Percentiles rank a stretch among this genome's conserved stretches.
Evolutionary conservation across 371 early-diverging fungal species (phyloP).

Genomic region (Circinella umbellata): DNA sequence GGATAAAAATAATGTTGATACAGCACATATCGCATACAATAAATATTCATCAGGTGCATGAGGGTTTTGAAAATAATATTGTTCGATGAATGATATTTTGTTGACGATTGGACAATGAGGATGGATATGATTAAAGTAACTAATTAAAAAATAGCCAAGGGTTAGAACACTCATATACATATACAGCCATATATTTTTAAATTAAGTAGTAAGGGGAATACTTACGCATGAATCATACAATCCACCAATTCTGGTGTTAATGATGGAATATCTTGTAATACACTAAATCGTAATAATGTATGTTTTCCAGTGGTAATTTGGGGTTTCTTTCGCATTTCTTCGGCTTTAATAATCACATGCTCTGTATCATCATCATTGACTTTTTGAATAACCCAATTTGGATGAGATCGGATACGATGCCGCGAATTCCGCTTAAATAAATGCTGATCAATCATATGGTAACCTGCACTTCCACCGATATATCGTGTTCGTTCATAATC

Average conservation of each 20-base stretch:
- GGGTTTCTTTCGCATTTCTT: constrained; percentile 19
- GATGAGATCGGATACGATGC: background rate
- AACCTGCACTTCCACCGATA: constrained; percentile 41
- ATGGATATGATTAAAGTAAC: constrained; percentile 46
- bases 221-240: constrained; percentile 38
- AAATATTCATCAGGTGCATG: constrained; percentile 40
- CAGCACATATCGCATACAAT: constrained; percentile 33
- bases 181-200: background rate
- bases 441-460: constrained; percentile 30
- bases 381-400: constrained; percentile 37
- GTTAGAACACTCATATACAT: no score
- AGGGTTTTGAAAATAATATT: constrained; percentile 42
- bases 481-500: constrained; percentile 48
- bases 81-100: constrained; percentile 42
- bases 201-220: background rate
- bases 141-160: background rate
- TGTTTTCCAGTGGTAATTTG: background rate
- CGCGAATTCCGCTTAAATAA: background rate
- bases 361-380: constrained; percentile 43
- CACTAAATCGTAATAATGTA: constrained; percentile 16
- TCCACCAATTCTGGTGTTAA: constrained; percentile 37
- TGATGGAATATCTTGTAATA: constrained; percentile 31
- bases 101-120: constrained; percentile 38
- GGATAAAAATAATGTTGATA: constrained; percentile 22
- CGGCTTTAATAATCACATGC: constrained; percentile 43